These are phyloP conservation scores for Linnemannia elongata DNA, from an alignment of 192 early-diverging fungal species.

Conservation along the genomic window DNA sequence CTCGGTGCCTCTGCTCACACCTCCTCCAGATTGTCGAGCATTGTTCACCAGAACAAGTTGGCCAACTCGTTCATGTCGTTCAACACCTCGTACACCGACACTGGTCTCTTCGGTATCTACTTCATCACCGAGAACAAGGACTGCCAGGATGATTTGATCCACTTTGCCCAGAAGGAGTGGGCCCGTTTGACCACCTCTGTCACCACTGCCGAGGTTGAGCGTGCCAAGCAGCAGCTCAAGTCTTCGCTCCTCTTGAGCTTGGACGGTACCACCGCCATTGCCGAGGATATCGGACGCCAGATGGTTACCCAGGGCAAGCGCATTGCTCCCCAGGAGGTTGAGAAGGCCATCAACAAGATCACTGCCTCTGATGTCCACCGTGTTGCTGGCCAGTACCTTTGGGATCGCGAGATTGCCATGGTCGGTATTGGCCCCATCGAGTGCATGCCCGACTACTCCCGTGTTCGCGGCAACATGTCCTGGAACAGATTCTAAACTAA, in stretches of 20 bases:
- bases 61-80: constrained; percentile 99
- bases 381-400: constrained; percentile 90
- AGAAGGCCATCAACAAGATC: constrained; percentile 86
- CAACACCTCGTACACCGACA: constrained; percentile 99
- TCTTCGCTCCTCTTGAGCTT: constrained; percentile 90
- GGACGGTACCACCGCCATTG: constrained; percentile 95
- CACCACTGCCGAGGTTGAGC: constrained; percentile 92
- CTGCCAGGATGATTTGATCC: constrained; percentile 88
- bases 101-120: constrained; percentile 98
- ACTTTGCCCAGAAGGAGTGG: constrained; percentile 95
- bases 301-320: constrained; percentile 93
- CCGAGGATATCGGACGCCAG: constrained; percentile 98
- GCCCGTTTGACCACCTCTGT: constrained; percentile 87
- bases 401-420: constrained; percentile 86
- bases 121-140: constrained; percentile 86
- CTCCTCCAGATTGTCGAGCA: constrained; percentile 87
- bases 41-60: constrained; percentile 85
- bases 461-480: constrained; percentile 90
- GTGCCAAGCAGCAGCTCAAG: constrained; percentile 99
- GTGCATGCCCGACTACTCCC: constrained; percentile 89
- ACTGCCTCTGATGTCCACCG: constrained; percentile 89
- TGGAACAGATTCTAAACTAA: constrained; percentile 75
- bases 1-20: constrained; percentile 90
- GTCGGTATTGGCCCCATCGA: constrained; percentile 92
- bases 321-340: constrained; percentile 90